Evolutionary conservation across 2,329 filamentous ascomycete species (phyloP), one percentile per base, ranked within the genome.

Genomic region (Incumbomyces lentus): DNA sequence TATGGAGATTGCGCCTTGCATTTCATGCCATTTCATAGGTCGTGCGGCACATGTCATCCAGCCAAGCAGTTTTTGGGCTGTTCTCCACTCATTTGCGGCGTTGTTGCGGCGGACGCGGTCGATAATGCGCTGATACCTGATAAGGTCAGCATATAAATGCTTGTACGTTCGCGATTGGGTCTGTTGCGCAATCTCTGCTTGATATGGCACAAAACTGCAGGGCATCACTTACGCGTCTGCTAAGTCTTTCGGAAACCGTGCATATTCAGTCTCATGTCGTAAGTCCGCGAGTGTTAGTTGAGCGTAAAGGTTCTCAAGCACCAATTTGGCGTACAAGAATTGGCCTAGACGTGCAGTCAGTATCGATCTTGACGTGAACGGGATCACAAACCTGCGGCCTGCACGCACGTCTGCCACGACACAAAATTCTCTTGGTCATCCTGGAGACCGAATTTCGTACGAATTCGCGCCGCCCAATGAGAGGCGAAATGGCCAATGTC

Each of bases 1-100:
- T 1, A 67, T 58, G 2, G 63, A 57, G 7, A 65, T 52, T 6
- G 62, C 60, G 5, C 62, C 62, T 37, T 69, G 60, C 6, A 72
- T 60, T 47, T 71, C 68, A 43, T 68, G 59, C 62, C 61, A 64
- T 44, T 64, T 64, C 0, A 72, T 55, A 0, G 66, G 59, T 0
- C 69, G 59, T 39, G 62, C 64, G 1, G 67, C 63, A 43, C 64
- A 65, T 3, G 61, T 60, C 11, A 71, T 56, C 66, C 65, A 70
- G 2, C 62, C 60, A 2, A 72, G 55, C 13, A 72, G 55, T 12
- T 50, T 55, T 46, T 57, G 57, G 0, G 61, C 58, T 33, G 55
- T 45, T 0, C 47, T 26, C 58, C 59, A 62, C 13, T 57, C 42
- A n/a, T 47, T 51, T 8, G 41, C 4, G 17, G 33, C 17, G 31